phyloP scores from a whole-genome alignment of 2,329 filamentous ascomycete species.

The Colletotrichum sp. region DNA sequence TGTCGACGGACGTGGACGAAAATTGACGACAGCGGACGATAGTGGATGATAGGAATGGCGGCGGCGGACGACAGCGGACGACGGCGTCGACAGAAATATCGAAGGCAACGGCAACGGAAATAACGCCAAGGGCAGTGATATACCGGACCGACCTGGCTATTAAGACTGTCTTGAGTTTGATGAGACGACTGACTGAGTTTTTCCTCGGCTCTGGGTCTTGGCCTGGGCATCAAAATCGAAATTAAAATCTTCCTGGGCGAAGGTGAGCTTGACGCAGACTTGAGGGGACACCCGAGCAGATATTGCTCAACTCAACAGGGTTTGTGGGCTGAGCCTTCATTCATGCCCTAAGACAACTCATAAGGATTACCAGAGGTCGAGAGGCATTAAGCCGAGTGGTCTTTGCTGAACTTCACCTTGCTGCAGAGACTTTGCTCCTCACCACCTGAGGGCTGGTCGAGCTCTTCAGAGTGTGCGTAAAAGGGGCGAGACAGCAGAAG shows the following conservation, averaged over 20 bases:
- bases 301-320: neutral
- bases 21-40: neutral
- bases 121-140: neutral
- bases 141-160: neutral
- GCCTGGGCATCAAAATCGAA: neutral
- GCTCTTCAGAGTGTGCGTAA: neutral
- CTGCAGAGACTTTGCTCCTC: neutral
- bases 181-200: fast-evolving
- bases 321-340: neutral
- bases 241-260: neutral
- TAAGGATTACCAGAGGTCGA: neutral
- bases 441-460: neutral
- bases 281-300: neutral
- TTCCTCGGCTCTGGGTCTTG: neutral
- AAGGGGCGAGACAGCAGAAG: neutral
- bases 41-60: neutral
- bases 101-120: neutral
- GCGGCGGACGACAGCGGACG: neutral
- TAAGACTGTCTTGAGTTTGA: neutral
- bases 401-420: neutral
- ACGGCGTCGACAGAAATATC: neutral
- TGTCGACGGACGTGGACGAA: neutral
- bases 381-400: neutral
- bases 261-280: neutral
- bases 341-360: neutral